These are phyloP conservation scores for Colletotrichum cuscutae DNA, from an alignment of 2,329 filamentous ascomycete genomes.

Conservation along the genomic window DNA sequence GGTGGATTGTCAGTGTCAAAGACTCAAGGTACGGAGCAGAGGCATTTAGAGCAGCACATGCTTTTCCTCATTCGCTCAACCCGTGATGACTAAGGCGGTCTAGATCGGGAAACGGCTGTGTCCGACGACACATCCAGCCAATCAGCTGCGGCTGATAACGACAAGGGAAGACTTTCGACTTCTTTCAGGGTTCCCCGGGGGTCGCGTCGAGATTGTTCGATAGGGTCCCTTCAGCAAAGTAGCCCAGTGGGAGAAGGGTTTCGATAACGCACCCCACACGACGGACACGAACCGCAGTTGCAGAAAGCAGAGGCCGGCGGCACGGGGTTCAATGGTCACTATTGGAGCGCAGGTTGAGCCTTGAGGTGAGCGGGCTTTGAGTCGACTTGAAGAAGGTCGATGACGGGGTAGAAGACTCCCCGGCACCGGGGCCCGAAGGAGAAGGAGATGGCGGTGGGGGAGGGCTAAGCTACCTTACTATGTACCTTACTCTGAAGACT, in stretches of 20 bases:
- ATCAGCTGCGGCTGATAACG: conserved; percentile 30
- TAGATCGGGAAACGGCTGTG: conserved; percentile 27
- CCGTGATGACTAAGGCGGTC: conserved; percentile 6
- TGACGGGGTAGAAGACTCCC: background rate
- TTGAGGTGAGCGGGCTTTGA: background rate
- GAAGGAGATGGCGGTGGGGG: too few species aligned
- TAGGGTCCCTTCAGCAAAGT: background rate
- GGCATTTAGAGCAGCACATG: background rate
- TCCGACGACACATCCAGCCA: conserved; percentile 19
- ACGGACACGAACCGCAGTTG: background rate
- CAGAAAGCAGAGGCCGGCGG: background rate
- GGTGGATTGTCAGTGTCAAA: background rate
- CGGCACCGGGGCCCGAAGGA: background rate
- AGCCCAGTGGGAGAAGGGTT: background rate
- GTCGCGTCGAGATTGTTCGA: background rate
- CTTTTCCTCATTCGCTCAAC: conserved; percentile 1
- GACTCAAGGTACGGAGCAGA: background rate
- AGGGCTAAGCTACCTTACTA: too few species aligned
- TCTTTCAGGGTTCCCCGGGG: conserved; percentile 26
- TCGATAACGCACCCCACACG: conserved; percentile 30
- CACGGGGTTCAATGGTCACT: background rate
- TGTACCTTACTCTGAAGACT: background rate
- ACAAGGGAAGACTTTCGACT: conserved; percentile 3
- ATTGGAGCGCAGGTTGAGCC: background rate
- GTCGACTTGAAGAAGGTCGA: background rate